Evolutionary conservation across 768 basidiomycete species (phyloP).

Genomic region (Mycena olivaceomarginata): DNA sequence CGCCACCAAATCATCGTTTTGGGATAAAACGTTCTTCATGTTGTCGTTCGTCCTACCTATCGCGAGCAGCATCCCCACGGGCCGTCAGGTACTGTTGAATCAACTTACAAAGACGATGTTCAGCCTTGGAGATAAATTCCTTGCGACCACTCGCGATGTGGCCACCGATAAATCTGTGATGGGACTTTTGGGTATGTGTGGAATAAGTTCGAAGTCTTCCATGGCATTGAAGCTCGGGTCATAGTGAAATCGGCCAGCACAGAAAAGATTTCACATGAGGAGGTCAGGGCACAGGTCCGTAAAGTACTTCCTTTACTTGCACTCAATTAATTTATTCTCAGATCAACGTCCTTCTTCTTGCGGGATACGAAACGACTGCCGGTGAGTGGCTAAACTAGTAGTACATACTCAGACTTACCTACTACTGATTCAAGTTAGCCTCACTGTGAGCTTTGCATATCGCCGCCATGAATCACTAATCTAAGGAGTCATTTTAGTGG

Average conservation of each 20-base stretch:
- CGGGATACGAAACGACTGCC: conserved; percentile 34
- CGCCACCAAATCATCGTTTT: not conserved
- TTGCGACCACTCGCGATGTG: not conserved
- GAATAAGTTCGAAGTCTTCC: not conserved
- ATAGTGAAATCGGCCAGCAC: conserved; percentile 9
- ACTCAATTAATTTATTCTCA: not conserved
- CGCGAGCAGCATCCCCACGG: not conserved
- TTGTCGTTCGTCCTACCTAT: not conserved
- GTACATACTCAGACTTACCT: not conserved
- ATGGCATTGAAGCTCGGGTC: not conserved
- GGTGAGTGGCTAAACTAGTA: not conserved
- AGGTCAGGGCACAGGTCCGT: conserved; percentile 23
- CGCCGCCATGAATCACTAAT: not conserved
- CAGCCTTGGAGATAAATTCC: conserved; percentile 3
- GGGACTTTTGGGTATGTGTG: conserved; percentile 7
- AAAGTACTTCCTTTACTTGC: not conserved
- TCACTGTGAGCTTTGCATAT: conserved; percentile 14
- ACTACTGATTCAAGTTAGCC: conserved; percentile 17
- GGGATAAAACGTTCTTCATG: not conserved
- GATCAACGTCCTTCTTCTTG: conserved; percentile 28
- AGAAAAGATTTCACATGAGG: conserved; percentile 25
- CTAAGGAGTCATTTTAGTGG: conserved; percentile 47
- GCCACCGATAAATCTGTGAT: conserved; percentile 24
- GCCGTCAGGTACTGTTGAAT: not conserved
- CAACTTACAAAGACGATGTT: conserved; percentile 21